Base-by-base conservation (phyloP, 164 flowering plant genomes). In the Nymphaea colorata region DNA sequence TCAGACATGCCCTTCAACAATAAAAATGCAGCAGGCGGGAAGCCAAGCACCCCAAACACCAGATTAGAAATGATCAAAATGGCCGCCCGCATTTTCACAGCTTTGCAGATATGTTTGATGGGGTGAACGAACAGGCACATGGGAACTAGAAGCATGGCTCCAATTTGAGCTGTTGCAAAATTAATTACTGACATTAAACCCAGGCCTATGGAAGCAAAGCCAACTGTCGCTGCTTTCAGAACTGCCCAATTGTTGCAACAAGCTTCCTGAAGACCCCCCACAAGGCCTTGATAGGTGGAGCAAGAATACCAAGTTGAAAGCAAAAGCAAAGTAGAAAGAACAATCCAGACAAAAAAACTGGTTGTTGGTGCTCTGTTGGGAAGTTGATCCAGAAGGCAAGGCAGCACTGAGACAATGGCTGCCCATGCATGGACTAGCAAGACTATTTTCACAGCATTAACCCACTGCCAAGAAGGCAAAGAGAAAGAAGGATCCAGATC, bases 141-240 rank as follows among this genome's bases (percentile, higher is more conserved):
- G 4, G 96, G 96, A 6, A 94, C 96, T 62, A 91, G 11, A 55
- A 88, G 60, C 41, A 91, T 66, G 5, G 98, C 95, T 42, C 96
- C 99, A 51, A 91, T 79, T 78, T 89, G 89, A 64, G 99, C 98
- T 4, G 98, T 80, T 18, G 97, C 95, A 69, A 86, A 94, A 80
- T 94, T 94, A 41, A 94, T 85, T 43, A 94, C 80, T 14, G 99
- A 94, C 99, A 94, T 94, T 51, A 91, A 83, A 65, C 86, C 77
- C 64, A 94, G 76, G 62, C 98, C 96, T 59, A 86, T 86, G 66
- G 86, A 82, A 65, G 90, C 83, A 61, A 84, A 76, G 51, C 95
- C 82, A 65, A 90, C 76, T 55, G 83, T 88, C 62, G 84, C 85
- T 59, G 99, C 79, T 71, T 94, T 94, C 71, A 91, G 61, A 42